Conservation (phyloP, 1,284 basidiomycete genomes). For the Apiotrichum gracile region DNA sequence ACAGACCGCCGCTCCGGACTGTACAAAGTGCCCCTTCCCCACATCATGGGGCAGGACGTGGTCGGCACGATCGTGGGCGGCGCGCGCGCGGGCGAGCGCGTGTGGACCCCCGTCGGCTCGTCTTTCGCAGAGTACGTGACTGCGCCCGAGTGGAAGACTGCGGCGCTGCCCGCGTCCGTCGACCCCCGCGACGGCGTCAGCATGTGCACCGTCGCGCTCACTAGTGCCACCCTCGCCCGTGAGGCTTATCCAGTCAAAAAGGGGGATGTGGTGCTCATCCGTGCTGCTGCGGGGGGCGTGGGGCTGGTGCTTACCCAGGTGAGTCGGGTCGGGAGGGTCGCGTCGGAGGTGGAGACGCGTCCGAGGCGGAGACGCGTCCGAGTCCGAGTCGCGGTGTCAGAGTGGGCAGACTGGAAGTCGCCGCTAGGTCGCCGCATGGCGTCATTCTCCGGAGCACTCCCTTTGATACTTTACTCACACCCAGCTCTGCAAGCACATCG, state of each 20-base stretch:
- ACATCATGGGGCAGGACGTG: slow-evolving; percentile 69
- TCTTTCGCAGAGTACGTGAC: slow-evolving; percentile 71
- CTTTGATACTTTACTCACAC: not conserved
- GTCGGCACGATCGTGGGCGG: slow-evolving; percentile 68
- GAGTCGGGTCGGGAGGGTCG: slow-evolving; percentile 10
- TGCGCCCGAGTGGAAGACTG: slow-evolving; percentile 60
- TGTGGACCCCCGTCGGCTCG: slow-evolving; percentile 54
- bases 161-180: slow-evolving; percentile 51
- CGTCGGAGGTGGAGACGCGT: not conserved
- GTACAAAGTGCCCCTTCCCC: slow-evolving; percentile 59
- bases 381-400: too few relatives aligned
- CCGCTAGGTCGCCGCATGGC: slow-evolving; percentile 50
- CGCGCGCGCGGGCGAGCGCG: slow-evolving; percentile 40
- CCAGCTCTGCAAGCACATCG: slow-evolving; percentile 52
- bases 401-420: slow-evolving; percentile 47
- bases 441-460: too few relatives aligned
- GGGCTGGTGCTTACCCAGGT: slow-evolving; percentile 53
- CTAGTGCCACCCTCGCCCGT: slow-evolving; percentile 69
- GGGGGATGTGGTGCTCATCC: slow-evolving; percentile 55
- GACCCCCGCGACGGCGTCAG: slow-evolving; percentile 64
- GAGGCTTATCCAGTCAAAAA: slow-evolving; percentile 76
- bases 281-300: slow-evolving; percentile 79
- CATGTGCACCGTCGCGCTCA: slow-evolving; percentile 68
- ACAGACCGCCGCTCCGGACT: slow-evolving; percentile 48
- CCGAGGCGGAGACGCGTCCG: too few relatives aligned